A percentile compares a stretch with the other conserved stretches of the same genome.
Evolutionary conservation across 345 rosid genomes (phyloP).

Genomic region (Gossypium australe): DNA sequence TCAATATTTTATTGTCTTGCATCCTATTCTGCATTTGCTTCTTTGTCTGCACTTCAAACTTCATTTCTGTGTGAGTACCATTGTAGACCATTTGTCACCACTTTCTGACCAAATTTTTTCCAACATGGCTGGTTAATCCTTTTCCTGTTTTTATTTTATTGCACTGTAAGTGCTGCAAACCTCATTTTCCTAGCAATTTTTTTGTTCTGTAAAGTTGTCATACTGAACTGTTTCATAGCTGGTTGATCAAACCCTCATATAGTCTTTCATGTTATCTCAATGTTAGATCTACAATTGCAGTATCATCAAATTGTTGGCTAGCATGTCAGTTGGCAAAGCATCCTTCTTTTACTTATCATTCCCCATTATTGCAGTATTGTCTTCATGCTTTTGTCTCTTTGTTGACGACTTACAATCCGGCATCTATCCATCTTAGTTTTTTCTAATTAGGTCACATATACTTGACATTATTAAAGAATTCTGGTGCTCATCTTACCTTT

Average conservation of each 20-base stretch:
- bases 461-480: background rate
- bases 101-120: background rate
- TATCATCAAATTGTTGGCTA: background rate
- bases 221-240: background rate
- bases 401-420: background rate
- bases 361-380: background rate
- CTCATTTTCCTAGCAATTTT: background rate
- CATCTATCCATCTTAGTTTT: background rate
- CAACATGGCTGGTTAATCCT: background rate
- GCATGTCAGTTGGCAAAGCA: background rate
- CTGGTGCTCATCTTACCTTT: background rate
- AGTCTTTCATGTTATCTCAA: background rate
- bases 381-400: background rate
- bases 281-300: background rate
- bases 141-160: background rate
- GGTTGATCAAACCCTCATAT: background rate
- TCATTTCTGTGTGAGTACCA: background rate
- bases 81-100: background rate
- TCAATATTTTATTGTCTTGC: background rate
- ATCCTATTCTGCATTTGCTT: background rate
- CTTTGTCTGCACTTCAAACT: background rate
- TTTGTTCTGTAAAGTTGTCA: background rate
- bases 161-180: background rate
- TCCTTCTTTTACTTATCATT: slow-evolving; percentile 1
- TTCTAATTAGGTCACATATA: background rate